Conservation (phyloP, 805 yeast species). For the Hanseniaspora guilliermondii region DNA sequence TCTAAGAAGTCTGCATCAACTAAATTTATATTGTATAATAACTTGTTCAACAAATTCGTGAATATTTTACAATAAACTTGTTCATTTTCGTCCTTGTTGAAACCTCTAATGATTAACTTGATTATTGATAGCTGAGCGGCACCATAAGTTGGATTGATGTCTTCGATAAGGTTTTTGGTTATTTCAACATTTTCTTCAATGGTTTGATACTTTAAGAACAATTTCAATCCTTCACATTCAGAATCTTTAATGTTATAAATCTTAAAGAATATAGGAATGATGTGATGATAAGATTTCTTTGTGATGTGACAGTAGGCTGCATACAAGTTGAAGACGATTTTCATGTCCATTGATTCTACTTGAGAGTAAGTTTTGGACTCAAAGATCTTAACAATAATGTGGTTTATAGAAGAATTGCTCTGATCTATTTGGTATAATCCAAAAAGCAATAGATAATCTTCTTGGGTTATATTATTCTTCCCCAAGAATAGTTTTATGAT, state of each 20-base stretch:
- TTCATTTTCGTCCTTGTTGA: not conserved
- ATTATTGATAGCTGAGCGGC: not conserved
- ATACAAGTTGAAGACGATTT: not conserved
- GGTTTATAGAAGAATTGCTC: not conserved
- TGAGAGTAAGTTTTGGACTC: not conserved
- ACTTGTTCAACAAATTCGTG: not conserved
- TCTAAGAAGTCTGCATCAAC: slow-evolving; percentile 3
- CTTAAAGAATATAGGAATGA: slow-evolving; percentile 2
- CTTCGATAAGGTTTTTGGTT: not conserved
- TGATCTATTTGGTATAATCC: not conserved
- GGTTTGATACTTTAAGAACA: not conserved
- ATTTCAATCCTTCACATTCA: not conserved
- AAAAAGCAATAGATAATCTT: not conserved
- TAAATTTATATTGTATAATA: not conserved
- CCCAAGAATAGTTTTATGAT: not conserved
- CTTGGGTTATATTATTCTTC: not conserved
- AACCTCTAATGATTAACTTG: not conserved
- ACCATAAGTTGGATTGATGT: not conserved
- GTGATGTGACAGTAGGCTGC: not conserved
- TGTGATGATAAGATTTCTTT: not conserved
- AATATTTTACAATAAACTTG: not conserved
- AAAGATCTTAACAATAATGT: not conserved
- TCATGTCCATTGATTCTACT: not conserved
- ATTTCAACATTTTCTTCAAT: not conserved
- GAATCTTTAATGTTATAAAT: not conserved